Conservation (phyloP, 805 yeast genomes). For the Brettanomyces sp. region DNA sequence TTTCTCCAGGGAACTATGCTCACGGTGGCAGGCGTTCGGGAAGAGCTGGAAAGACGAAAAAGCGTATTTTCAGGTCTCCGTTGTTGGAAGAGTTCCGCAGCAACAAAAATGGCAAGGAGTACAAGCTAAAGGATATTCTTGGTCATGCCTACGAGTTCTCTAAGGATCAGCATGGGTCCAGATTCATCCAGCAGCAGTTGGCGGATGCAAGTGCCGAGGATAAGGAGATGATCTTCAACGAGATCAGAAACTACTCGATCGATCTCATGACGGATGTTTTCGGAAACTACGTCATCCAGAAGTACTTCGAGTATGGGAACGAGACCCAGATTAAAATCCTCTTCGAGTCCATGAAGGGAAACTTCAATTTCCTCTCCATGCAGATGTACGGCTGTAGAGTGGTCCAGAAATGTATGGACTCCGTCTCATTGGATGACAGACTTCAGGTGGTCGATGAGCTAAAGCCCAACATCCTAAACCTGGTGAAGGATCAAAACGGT, state of each 20-base stretch:
- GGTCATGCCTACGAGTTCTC: constrained; percentile 89
- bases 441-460: constrained; percentile 63
- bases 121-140: constrained; percentile 60
- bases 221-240: constrained; percentile 74
- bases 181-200: constrained; percentile 88
- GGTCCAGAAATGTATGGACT: constrained; percentile 86
- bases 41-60: constrained; percentile 10
- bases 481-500: constrained; percentile 94
- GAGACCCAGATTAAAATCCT: constrained; percentile 59
- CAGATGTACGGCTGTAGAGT: constrained; percentile 99
- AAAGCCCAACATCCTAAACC: constrained; percentile 42
- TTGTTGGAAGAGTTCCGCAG: constrained; percentile 77
- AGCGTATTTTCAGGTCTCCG: constrained; percentile 63
- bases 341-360: constrained; percentile 63
- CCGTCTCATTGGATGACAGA: constrained; percentile 55
- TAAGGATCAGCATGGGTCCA: constrained; percentile 93
- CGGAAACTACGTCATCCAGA: constrained; percentile 95
- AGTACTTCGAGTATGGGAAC: constrained; percentile 79
- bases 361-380: constrained; percentile 63
- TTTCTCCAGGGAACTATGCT: neutral
- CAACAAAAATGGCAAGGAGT: constrained; percentile 48
- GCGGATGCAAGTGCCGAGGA: constrained; percentile 56
- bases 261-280: constrained; percentile 92
- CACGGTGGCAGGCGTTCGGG: neutral
- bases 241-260: constrained; percentile 63